Evolutionary conservation across 2,329 filamentous ascomycete species (phyloP), one percentile per base, ranked within the genome.

Genomic region (Claviceps purpurea): DNA sequence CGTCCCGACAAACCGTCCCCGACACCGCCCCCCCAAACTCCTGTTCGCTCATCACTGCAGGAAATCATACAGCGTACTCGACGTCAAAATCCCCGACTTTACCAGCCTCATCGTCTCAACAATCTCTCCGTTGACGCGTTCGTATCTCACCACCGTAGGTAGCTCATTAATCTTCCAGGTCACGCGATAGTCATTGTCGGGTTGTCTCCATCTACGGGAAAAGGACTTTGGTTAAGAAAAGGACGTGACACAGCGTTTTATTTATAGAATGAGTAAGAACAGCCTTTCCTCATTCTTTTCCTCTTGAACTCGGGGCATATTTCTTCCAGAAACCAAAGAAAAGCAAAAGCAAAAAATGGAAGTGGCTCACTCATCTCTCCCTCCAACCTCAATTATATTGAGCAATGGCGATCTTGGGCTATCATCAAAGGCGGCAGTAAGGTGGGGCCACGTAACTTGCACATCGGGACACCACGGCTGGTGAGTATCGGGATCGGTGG

Each of bases 401-500:
- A 67, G 55, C 1, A 43, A 48, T 1, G 64, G 64, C 3, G 61
- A 54, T 18, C 56, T 55, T 1, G 59, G 52, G 0, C 53, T 52
- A 0, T 58, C 52, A 0, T 58, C 55, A 52, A 70, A 70, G 2
- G 64, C 61, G 0, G 58, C 54, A 2, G 60, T 52, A 22, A 70
- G 59, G 44, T 60, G 52, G 0, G 67, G 67, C 51, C 68, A 52
- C 0, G 68, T 65, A 8, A 63, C 64, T 14, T 65, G 61, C 26
- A 70, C 68, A 49, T 70, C 68, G 1, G 68, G 68, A 24, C 68
- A 70, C 68, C 68, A 70, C 4, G 68, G 60, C 52, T 65, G 57
- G 7, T 61, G 60, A 18, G 68, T 70, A 3, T 55, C 54, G 7
- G 65, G 61, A 44, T 69, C 65, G 38, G 61, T 47, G 37, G 65